These are phyloP conservation scores for Plenodomus lindquistii DNA, from an alignment of 2,329 filamentous ascomycete species.

Conservation along the genomic window DNA sequence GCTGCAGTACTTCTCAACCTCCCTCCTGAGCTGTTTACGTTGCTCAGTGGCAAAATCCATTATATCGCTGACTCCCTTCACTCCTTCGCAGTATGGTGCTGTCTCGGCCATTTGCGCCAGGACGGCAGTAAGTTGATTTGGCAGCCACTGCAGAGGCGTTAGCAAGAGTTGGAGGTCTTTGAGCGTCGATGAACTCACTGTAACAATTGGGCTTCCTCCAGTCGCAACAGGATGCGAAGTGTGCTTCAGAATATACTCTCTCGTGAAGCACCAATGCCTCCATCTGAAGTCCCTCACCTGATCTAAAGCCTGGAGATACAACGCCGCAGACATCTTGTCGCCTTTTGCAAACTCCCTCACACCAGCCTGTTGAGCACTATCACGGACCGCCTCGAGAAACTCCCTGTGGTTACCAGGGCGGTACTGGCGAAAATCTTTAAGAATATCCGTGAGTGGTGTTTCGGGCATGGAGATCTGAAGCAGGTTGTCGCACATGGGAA, in stretches of 20 bases:
- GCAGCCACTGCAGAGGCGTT: conserved; percentile 62
- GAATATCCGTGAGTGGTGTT: conserved; percentile 85
- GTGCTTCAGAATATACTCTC: conserved; percentile 81
- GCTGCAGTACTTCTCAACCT: conserved; percentile 74
- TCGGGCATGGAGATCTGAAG: conserved; percentile 84
- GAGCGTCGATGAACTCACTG: conserved; percentile 44
- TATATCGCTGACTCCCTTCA: conserved; percentile 60
- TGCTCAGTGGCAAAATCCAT: conserved; percentile 70
- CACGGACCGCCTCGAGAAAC: conserved; percentile 74
- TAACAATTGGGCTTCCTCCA: conserved; percentile 80
- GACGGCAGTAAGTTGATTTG: conserved; percentile 78
- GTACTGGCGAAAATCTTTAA: conserved; percentile 87
- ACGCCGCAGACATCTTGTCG: conserved; percentile 60
- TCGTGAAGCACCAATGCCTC: conserved; percentile 83
- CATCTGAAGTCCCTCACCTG: conserved; percentile 81
- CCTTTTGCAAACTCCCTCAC: conserved; percentile 65
- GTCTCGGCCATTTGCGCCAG: conserved; percentile 70
- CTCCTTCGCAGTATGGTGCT: conserved; percentile 53
- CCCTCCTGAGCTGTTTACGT: conserved; percentile 68
- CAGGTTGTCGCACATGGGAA: conserved; percentile 86
- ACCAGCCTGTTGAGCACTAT: conserved; percentile 55
- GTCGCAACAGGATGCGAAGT: conserved; percentile 77
- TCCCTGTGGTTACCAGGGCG: conserved; percentile 85
- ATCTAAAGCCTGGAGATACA: conserved; percentile 61
- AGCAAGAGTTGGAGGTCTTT: background rate